Evolutionary conservation across 352 stramenopile genomes (phyloP).

Genomic region (Phytophthora sp.): DNA sequence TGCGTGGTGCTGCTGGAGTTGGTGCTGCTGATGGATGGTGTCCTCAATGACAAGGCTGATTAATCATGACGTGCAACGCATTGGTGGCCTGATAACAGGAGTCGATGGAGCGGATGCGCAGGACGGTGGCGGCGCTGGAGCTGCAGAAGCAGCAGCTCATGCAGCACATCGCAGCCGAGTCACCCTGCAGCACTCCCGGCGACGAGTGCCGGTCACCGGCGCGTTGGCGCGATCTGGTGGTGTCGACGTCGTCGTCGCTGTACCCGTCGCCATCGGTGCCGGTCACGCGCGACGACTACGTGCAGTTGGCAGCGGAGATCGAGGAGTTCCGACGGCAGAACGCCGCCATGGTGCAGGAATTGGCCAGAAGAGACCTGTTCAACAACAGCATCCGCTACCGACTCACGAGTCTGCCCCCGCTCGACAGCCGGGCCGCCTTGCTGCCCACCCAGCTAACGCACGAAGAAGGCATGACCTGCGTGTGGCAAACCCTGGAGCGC

Average conservation of each 20-base stretch:
- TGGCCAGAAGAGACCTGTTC: slow-evolving; percentile 47
- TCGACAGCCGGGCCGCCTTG: not conserved
- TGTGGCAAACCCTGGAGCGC: slow-evolving; percentile 13
- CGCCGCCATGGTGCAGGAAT: slow-evolving; percentile 31
- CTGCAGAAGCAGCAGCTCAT: slow-evolving; percentile 34
- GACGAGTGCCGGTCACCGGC: not conserved
- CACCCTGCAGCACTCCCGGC: not conserved
- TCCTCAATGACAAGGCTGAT: too few species aligned
- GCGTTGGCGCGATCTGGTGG: not conserved
- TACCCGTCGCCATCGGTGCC: not conserved
- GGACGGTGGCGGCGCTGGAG: slow-evolving; percentile 9
- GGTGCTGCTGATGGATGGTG: not conserved
- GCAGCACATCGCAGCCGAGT: not conserved
- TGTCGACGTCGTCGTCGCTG: not conserved
- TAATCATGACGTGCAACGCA: not conserved
- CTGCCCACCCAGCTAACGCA: slow-evolving; percentile 22
- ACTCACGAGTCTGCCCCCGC: slow-evolving; percentile 25
- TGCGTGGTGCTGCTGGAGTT: slow-evolving; percentile 5
- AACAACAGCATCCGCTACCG: slow-evolving; percentile 51
- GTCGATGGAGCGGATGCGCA: slow-evolving; percentile 9
- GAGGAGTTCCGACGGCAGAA: slow-evolving; percentile 46
- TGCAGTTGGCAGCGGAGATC: slow-evolving; percentile 37
- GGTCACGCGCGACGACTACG: slow-evolving; percentile 34
- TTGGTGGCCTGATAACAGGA: slow-evolving; percentile 19
- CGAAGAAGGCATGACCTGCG: slow-evolving; percentile 23